These are phyloP conservation scores for Phlyctochytrium arcticum DNA, from an alignment of 192 early-diverging fungal species.

Conservation along the genomic window DNA sequence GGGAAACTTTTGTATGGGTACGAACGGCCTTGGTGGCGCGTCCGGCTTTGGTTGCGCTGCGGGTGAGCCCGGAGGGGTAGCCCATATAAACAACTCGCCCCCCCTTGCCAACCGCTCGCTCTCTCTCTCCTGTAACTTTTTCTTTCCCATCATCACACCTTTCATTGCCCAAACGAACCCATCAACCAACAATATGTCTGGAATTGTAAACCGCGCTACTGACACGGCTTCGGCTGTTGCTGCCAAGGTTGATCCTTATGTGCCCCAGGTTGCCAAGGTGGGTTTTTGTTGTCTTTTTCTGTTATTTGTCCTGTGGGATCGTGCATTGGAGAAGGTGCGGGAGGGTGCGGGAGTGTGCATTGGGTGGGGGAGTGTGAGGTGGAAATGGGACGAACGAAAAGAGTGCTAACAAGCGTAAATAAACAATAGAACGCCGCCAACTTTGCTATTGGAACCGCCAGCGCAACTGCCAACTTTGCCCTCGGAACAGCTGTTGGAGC, in stretches of 20 bases:
- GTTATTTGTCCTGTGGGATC: not conserved
- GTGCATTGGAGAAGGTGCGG: no score
- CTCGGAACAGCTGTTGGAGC: not conserved
- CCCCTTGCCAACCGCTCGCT: no score
- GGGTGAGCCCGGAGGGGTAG: no score
- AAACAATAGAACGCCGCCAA: not conserved
- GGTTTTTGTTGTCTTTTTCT: conserved; percentile 8
- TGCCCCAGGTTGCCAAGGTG: conserved; percentile 44
- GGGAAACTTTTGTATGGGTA: no score
- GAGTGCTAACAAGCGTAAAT: no score
- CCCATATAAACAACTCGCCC: no score
- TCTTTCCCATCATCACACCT: not conserved
- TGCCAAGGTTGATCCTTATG: conserved; percentile 39
- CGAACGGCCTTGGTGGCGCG: no score
- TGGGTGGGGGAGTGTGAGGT: no score
- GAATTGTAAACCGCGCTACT: conserved; percentile 21
- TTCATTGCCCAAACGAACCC: not conserved
- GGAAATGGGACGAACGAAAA: no score
- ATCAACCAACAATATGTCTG: conserved; percentile 22
- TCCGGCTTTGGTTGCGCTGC: no score
- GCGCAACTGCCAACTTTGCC: conserved; percentile 23
- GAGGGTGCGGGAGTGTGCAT: no score
- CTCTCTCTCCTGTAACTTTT: no score
- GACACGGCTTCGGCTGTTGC: conserved; percentile 21
- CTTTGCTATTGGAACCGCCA: not conserved